Percentiles rank a stretch among this genome's conserved stretches.
These are phyloP conservation scores for Triticum dicoccoides DNA, from an alignment of 176 grass and related monocot genomes.

Conservation along the genomic window DNA sequence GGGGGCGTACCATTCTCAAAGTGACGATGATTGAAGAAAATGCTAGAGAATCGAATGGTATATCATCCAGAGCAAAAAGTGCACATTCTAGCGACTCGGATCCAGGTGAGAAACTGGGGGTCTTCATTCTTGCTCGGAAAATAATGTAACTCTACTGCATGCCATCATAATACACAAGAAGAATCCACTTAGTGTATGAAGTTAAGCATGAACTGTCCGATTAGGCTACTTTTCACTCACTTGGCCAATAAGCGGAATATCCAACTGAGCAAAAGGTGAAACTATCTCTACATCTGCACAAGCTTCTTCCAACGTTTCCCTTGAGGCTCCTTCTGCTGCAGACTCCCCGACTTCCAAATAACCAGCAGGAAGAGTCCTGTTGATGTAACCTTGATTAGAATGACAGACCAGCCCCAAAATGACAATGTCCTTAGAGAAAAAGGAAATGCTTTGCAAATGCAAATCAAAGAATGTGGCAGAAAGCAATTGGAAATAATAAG, in stretches of 20 bases:
- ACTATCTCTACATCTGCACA: slow-evolving; percentile 97
- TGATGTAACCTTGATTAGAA: slow-evolving; percentile 25
- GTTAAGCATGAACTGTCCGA: neutral
- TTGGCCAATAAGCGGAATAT: slow-evolving; percentile 97
- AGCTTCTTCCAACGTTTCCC: slow-evolving; percentile 99
- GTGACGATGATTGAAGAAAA: slow-evolving; percentile 98
- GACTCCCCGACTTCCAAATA: slow-evolving; percentile 97
- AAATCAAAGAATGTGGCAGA: neutral
- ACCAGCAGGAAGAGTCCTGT: slow-evolving; percentile 98
- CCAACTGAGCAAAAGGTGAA: slow-evolving; percentile 95
- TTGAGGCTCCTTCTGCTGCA: slow-evolving; percentile 70
- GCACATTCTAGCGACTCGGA: slow-evolving; percentile 83
- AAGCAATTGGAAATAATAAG: neutral
- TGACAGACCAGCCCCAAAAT: neutral
- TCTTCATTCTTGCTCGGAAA: slow-evolving; percentile 95
- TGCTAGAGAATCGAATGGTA: slow-evolving; percentile 94
- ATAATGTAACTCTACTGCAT: slow-evolving; percentile 99
- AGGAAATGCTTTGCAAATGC: neutral
- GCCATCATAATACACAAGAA: slow-evolving; percentile 52
- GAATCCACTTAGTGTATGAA: slow-evolving; percentile 43
- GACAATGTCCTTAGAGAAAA: neutral
- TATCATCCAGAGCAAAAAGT: slow-evolving; percentile 82
- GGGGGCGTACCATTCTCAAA: slow-evolving; percentile 71
- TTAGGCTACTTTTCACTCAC: slow-evolving; percentile 56
- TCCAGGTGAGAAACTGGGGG: slow-evolving; percentile 76